Percentiles rank a stretch among this genome's conserved stretches.
phyloP scores from a whole-genome alignment of 805 yeast species.

The Saccharomycopsis olivae region DNA sequence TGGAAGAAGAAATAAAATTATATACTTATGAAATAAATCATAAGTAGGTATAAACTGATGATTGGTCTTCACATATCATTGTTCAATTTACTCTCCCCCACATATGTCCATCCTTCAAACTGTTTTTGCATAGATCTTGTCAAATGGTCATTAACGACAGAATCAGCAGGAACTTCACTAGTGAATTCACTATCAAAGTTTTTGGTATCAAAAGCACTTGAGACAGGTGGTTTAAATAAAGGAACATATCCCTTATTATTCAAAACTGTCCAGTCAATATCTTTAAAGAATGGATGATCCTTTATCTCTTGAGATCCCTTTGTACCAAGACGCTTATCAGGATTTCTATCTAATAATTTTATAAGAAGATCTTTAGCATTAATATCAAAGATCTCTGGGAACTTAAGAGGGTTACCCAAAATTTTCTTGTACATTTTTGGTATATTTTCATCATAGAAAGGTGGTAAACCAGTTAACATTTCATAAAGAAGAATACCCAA shows the following conservation, averaged over 20 bases:
- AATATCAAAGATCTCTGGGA: constrained; percentile 78
- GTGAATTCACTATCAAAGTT: constrained; percentile 92
- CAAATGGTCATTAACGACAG: constrained; percentile 85
- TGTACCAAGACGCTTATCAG: constrained; percentile 60
- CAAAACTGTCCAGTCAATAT: constrained; percentile 63
- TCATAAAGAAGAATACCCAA: constrained; percentile 87
- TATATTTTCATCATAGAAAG: constrained; percentile 91
- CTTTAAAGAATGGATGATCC: constrained; percentile 65
- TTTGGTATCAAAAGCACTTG: constrained; percentile 77
- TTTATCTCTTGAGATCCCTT: constrained; percentile 73
- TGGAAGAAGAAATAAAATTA: no score
- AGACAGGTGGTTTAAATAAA: constrained; percentile 89
- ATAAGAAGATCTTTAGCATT: constrained; percentile 67
- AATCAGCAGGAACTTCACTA: constrained; percentile 84
- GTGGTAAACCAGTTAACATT: constrained; percentile 95
- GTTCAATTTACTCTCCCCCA: constrained; percentile 32
- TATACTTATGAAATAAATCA: not conserved
- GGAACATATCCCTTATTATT: constrained; percentile 76
- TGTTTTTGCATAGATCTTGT: constrained; percentile 95
- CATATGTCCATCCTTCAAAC: constrained; percentile 98
- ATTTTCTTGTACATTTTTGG: constrained; percentile 92
- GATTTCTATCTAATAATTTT: constrained; percentile 52
- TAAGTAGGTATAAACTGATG: not conserved
- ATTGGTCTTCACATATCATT: not conserved
- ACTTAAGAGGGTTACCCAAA: constrained; percentile 75